A percentile compares a stretch with the other conserved stretches of the same genome.
Conservation (phyloP, 768 basidiomycete genomes). For the Suillus subalutaceus region DNA sequence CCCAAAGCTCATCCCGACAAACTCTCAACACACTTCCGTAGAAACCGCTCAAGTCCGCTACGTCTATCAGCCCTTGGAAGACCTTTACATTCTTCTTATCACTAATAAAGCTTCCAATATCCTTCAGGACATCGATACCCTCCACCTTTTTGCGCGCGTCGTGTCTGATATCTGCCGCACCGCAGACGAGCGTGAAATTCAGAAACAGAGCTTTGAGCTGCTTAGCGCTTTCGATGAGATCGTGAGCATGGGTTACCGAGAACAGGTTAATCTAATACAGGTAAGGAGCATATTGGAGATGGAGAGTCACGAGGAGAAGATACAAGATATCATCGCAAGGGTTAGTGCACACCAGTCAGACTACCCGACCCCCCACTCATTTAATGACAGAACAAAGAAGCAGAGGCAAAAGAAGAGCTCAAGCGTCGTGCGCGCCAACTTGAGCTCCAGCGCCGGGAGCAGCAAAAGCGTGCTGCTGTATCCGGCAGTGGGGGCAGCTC, state of each 20-base stretch:
- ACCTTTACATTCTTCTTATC: constrained; percentile 95
- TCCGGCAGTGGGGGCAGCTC: constrained; percentile 51
- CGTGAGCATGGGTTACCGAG: constrained; percentile 85
- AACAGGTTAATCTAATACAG: constrained; percentile 78
- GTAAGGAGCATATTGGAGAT: constrained; percentile 81
- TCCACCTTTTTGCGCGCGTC: constrained; percentile 91
- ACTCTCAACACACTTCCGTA: constrained; percentile 95
- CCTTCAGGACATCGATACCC: constrained; percentile 95
- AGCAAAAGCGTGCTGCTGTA: constrained; percentile 73
- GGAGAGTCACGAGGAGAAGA: constrained; percentile 93
- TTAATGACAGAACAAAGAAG: constrained; percentile 85
- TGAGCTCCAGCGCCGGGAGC: constrained; percentile 96
- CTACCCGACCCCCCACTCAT: background rate
- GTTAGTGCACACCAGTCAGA: constrained; percentile 45
- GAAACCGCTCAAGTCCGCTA: constrained; percentile 95
- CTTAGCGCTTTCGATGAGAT: constrained; percentile 97
- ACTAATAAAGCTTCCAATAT: constrained; percentile 99
- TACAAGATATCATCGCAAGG: constrained; percentile 96
- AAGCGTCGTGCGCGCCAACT: constrained; percentile 97
- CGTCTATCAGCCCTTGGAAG: constrained; percentile 95
- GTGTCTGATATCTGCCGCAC: constrained; percentile 90
- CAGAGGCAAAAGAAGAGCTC: constrained; percentile 98
- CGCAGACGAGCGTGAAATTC: constrained; percentile 87
- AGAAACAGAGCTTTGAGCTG: constrained; percentile 89
- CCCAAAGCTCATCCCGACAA: constrained; percentile 94